Base-by-base conservation (phyloP, 257 asterid genomes). In the Nicotiana obtusifolia region DNA sequence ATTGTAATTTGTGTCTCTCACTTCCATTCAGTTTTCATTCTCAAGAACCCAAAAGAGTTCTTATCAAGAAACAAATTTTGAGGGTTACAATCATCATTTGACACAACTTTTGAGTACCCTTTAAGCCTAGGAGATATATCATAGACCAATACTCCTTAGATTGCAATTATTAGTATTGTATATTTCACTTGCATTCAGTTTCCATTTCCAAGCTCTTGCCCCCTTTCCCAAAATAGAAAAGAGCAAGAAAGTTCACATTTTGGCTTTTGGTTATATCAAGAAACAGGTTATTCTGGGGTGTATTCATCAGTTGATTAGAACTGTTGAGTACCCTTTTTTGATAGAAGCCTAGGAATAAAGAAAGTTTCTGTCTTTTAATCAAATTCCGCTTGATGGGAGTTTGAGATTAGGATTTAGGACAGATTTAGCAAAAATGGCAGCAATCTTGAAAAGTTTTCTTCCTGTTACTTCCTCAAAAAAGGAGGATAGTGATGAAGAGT, bases 391-490 rank as follows among this genome's bases (percentile, higher is more conserved):
- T 84, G 24, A 64, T 60, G 62, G 66, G 76, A 54, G 78, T 33
- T 88, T 83, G 84, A 65, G 81, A 28, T 20, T 67, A 65, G 61
- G 86, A 77, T 10, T 85, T 68, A 80, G 56, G 67, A 47, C 19
- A 4, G 78, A 30, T n/a, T 22, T 66, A 9, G 22, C 56, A 16
- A 57, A 28, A 17, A 89, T 89, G 92, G 57, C 86, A 52, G 73
- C 88, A 31, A 47, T 89, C 77, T 78, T 82, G 80, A 83, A 80
- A 78, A 83, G 83, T 49, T 30, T 78, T 37, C 35, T 82, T 83
- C 87, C 85, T 8, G 82, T 81, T 87, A 80, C 87, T 16, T 31
- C 83, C 60, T 79, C 88, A 15, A 86, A 78, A 65, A 81, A 26
- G 19, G 83, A 20, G 19, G 82, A 83, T 73, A 83, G 82, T 30